Base-by-base conservation (phyloP, 1,139 yeast genomes). In the Sporopachydermia cereana region DNA sequence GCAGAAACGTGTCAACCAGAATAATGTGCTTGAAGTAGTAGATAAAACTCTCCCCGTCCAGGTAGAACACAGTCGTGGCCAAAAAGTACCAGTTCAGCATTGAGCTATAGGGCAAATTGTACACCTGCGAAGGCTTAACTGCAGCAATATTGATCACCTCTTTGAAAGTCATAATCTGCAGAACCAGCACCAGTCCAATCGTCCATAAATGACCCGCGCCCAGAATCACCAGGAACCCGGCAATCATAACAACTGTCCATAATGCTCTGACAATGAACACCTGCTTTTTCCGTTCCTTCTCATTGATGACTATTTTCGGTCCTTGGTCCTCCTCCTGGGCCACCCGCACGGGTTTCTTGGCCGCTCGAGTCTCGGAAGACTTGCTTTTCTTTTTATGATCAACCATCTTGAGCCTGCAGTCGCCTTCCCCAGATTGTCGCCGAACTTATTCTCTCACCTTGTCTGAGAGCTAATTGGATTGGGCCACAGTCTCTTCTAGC, bases 181-280 rank as follows among this genome's bases (percentile, higher is more conserved):
- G 75, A 14, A 79, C 56, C 41, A 84, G 68, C 41, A 91, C 86
- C 50, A 85, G 66, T 3, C 74, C 62, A 49, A 89, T 84, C 50
- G 89, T 74, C 68, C 89, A 79, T 45, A 83, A 67, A 59, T 89
- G 97, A 27, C 99, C 99, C 3, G 91, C 77, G n/a, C 85, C 79
- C 45, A 91, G 67, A 24, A 83, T 70, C 24, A 72, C 63, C 53
- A 88, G 75, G 62, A 91, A 84, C 7, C 78, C 79, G 20, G 69
- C 65, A 52, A 91, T 82, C 97, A 91, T 89, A 24, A 91, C 88
- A 56, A 91, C 62, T 0, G 97, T 84, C 97, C 97, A 91, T 45
- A 84, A 70, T n/a, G 97, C 83, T 54, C 99, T 76, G 34, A 89
- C 85, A 46, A 86, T 62, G 58, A 91, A 88, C 43, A 88, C 84